phyloP scores from a whole-genome alignment of 106 monocot genomes.

The Dendrobium huoshanense region DNA sequence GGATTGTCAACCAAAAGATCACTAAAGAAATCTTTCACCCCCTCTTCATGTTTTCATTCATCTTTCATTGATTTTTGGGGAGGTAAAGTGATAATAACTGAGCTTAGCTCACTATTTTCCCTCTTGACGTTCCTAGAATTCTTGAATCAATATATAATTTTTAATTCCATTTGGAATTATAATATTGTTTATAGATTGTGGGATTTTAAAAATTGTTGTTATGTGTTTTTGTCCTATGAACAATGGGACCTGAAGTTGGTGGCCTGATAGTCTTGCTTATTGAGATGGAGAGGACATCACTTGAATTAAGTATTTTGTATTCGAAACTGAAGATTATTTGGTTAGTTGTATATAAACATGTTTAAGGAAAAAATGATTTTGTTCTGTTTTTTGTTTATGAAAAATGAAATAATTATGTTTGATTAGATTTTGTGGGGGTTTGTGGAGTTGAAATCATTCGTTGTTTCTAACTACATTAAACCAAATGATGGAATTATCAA shows the following conservation, averaged over 20 bases:
- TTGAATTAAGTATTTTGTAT: not conserved
- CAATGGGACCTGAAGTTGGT: not conserved
- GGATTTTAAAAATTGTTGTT: not conserved
- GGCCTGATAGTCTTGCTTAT: not conserved
- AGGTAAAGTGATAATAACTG: not conserved
- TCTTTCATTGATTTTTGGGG: not conserved
- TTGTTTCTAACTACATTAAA: no score
- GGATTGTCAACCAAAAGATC: not conserved
- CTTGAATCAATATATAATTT: not conserved
- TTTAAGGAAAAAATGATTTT: no score
- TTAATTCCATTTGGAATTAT: not conserved
- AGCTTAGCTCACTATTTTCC: not conserved
- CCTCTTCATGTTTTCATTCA: not conserved
- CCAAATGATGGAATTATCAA: no score
- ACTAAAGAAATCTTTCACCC: not conserved
- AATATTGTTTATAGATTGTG: not conserved
- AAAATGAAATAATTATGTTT: no score
- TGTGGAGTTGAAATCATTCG: no score
- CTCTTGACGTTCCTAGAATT: no score
- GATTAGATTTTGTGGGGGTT: no score
- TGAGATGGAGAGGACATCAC: not conserved
- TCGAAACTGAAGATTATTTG: not conserved
- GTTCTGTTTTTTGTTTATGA: no score
- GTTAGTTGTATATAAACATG: no score
- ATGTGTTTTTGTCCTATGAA: not conserved